Evolutionary conservation across 805 yeast species (phyloP).

Genomic region (Wickerhamomyces bisporus): DNA sequence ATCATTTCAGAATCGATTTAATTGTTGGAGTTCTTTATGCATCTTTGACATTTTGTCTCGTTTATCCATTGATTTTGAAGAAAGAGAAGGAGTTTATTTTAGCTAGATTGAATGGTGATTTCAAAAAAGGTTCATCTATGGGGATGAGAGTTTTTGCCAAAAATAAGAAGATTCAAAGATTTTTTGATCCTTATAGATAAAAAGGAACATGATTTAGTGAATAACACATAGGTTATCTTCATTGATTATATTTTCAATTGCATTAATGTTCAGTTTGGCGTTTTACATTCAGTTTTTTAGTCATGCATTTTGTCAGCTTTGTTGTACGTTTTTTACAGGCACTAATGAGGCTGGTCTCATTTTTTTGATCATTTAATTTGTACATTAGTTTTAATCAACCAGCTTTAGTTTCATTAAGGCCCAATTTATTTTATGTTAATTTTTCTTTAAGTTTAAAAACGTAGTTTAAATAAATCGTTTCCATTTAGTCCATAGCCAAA

Average conservation of each 20-base stretch:
- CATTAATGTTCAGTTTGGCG: too few species aligned
- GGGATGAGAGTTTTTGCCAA: slow-evolving; percentile 62
- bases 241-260: too few species aligned
- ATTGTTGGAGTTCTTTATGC: slow-evolving; percentile 53
- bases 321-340: too few species aligned
- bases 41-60: slow-evolving; percentile 34
- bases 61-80: slow-evolving; percentile 34
- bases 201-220: too few species aligned
- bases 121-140: slow-evolving; percentile 42
- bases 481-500: not conserved
- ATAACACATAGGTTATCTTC: not conserved
- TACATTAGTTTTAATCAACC: too few species aligned
- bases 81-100: slow-evolving; percentile 18
- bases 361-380: too few species aligned
- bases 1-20: slow-evolving; percentile 64
- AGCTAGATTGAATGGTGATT: slow-evolving; percentile 35
- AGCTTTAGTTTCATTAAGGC: too few species aligned
- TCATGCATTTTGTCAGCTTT: too few species aligned
- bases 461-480: not conserved
- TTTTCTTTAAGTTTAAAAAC: too few species aligned
- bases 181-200: slow-evolving; percentile 49
- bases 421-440: too few species aligned
- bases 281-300: too few species aligned
- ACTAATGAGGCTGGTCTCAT: too few species aligned
- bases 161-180: slow-evolving; percentile 38